Percentiles rank a stretch among this genome's conserved stretches.
Conservation (phyloP, 257 asterid species). For the Mitragyna speciosa region DNA sequence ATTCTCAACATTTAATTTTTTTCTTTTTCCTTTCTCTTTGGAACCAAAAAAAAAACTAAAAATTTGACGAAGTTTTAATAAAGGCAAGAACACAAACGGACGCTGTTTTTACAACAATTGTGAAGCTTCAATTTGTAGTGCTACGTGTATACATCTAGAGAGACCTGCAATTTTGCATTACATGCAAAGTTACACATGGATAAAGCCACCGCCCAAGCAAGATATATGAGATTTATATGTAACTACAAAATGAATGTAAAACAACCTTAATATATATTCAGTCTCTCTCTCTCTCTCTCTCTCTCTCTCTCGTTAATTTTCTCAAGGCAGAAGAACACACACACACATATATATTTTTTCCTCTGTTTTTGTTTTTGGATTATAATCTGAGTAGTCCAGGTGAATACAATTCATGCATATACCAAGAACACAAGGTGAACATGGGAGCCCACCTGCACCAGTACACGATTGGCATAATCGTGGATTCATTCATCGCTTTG, state of each 20-base stretch:
- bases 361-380: too few species aligned
- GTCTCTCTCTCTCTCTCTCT: too few species aligned
- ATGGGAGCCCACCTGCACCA: background rate
- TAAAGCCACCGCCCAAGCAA: background rate
- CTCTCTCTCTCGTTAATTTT: too few species aligned
- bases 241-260: background rate
- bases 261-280: too few species aligned
- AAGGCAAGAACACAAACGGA: too few species aligned
- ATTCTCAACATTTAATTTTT: too few species aligned
- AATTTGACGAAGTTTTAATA: too few species aligned
- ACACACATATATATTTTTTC: too few species aligned
- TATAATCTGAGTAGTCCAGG: background rate
- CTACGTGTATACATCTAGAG: background rate
- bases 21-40: too few species aligned
- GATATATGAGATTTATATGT: too few species aligned
- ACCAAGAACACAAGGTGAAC: background rate
- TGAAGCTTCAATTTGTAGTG: background rate
- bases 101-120: background rate
- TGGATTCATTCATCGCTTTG: background rate
- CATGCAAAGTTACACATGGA: conserved; percentile 3
- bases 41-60: too few species aligned
- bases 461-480: background rate
- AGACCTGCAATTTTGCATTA: background rate
- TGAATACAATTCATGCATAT: background rate
- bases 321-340: too few species aligned